Base-by-base conservation (phyloP, 2,329 filamentous ascomycete species). In the Sporothrix dimorphospora region DNA sequence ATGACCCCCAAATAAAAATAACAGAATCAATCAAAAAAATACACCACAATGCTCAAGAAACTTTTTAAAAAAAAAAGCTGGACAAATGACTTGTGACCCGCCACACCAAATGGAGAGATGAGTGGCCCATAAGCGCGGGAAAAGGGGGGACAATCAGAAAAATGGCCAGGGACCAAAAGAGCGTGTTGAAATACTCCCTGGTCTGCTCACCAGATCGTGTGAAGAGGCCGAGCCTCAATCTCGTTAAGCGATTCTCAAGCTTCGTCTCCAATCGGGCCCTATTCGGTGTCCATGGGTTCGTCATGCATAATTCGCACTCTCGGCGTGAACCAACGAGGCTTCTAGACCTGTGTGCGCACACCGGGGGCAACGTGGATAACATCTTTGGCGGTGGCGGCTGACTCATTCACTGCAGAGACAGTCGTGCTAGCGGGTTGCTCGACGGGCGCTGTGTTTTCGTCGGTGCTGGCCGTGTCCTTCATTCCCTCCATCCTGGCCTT, bases 311-410 rank as follows among this genome's bases (percentile, higher is more conserved):
- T 42, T 12, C 12, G n/a, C 11, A 19, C 12, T 24, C 38, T 42
- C 21, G 59, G 38, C n/a, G 59, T 27, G 63, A 49, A 66, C 63
- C 63, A 66, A 16, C 47, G 47, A 53, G 65, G 16, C 45, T 53
- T 68, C 65, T 68, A 69, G 49, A 24, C 66, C 34, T n/a, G 24
- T 65, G 38, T 4, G 5, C 45, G 30, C 30, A 27, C 5, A 14
- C 34, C 34, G 49, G 66, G 66, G 6, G 34, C 49, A 55, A 69
- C 66, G 34, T 69, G 66, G 12, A 69, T 69, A n/a, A 69, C 66
- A 27, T 69, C 66, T 24, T 69, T 4, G 3, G 65, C 65, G 16
- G 27, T 3, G 14, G 38, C 11, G 1, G 59, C 40, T 40, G 57
- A 61, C 4, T 21, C 12, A 6, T 11, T 30, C 7, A 24, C 9